phyloP scores from a whole-genome alignment of 2,329 filamentous ascomycete species.

The Xylaria sp. region DNA sequence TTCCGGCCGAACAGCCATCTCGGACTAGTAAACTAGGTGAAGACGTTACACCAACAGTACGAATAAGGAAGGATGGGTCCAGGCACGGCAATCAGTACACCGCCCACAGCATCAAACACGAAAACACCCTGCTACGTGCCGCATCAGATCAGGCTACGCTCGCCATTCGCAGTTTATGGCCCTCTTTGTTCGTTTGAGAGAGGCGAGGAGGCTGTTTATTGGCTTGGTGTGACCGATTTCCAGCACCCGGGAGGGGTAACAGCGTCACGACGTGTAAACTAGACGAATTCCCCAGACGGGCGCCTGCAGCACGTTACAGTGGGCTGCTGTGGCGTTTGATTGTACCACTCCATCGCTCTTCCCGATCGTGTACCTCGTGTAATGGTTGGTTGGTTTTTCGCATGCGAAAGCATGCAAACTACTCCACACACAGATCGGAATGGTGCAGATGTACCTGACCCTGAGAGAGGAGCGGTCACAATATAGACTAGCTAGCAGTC shows the following conservation, averaged over 20 bases:
- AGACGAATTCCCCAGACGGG: conserved; percentile 17
- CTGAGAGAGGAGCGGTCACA: conserved; percentile 17
- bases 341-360: conserved; percentile 19
- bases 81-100: neutral
- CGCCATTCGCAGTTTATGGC: neutral
- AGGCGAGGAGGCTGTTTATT: neutral
- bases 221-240: neutral
- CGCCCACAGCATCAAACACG: conserved; percentile 27
- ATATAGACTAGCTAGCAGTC: neutral
- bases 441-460: conserved; percentile 21
- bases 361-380: neutral
- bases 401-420: neutral
- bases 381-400: conserved; percentile 15
- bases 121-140: conserved; percentile 38
- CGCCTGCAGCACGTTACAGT: conserved; percentile 35
- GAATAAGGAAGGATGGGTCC: neutral
- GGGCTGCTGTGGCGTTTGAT: conserved; percentile 5
- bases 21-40: neutral
- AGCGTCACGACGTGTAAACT: neutral
- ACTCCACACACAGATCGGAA: conserved; percentile 27
- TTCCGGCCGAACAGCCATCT: neutral
- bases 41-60: neutral
- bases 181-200: neutral
- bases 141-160: conserved; percentile 32
- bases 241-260: neutral